Base-by-base conservation (phyloP, 495 filamentous ascomycete genomes). In the Parachaetomium inaequale region DNA sequence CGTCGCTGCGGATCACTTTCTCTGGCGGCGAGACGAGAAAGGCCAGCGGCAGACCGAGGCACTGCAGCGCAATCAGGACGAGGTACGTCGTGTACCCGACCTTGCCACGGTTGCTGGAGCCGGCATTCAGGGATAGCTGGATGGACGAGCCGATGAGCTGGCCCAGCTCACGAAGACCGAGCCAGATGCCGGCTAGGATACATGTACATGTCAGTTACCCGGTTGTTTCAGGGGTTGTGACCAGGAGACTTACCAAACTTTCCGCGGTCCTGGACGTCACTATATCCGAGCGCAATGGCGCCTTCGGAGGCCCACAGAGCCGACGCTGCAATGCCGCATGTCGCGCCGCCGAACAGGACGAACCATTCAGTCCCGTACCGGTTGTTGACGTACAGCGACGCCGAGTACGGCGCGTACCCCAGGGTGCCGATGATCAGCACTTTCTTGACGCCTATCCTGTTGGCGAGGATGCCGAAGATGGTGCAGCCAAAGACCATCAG, bases 231-330 rank as follows among this genome's bases (percentile, higher is more conserved):
- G 42, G 42, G 42, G n/a, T 7, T 8, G 32, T 11, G 4, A 23
- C 7, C 2, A 54, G 7, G n/a, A 21, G 2, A 19, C 54, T 43
- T 19, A 56, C 54, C 26, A 63, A 79, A 84, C 23, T 78, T 76
- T n/a, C 82, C 82, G 12, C 82, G 69, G 57, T 84, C 78, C 28
- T 78, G 76, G 32, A 79, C 68, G 40, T 84, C 79, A 0, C 81
- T 81, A 54, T 86, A 85, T 2, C 82, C 82, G 10, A 85, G 72
- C 0, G 81, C 82, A 63, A 86, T 79, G 34, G 83, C 82, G 46
- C 81, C 82, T 59, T 86, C 84, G 49, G 78, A 78, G 0, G 79
- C 82, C 83, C 84, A 85, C n/a, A 85, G 70, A 8, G 82, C 72
- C 8, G 80, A 81, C 0, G 82, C 83, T 6, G 78, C 77, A 29